Percentiles rank a stretch among this genome's conserved stretches.
Conservation (phyloP, 768 basidiomycete species). For the Tremella yokohamensis region DNA sequence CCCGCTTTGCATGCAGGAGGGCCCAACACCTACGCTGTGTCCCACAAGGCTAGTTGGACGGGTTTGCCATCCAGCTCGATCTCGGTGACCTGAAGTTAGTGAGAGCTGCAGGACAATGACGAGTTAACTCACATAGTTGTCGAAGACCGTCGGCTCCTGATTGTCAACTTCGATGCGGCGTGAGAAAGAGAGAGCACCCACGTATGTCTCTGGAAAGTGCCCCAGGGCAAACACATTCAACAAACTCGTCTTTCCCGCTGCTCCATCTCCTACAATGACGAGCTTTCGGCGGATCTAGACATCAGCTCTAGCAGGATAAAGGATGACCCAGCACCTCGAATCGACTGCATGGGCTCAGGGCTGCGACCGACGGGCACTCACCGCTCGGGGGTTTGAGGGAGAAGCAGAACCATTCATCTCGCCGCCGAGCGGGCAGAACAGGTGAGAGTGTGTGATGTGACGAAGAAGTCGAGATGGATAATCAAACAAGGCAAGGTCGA, state of each 20-base stretch:
- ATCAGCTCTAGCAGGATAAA: not conserved
- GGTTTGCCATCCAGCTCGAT: conserved; percentile 96
- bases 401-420: no score
- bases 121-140: conserved; percentile 71
- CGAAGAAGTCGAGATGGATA: no score
- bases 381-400: no score
- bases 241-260: conserved; percentile 73
- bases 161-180: not conserved
- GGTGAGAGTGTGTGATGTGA: no score
- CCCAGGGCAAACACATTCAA: conserved; percentile 45
- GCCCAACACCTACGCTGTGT: conserved; percentile 72
- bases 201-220: conserved; percentile 47
- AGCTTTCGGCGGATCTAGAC: conserved; percentile 84
- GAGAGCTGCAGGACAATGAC: no score
- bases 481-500: no score
- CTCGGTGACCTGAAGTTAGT: conserved; percentile 59
- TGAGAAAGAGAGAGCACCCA: conserved; percentile 12
- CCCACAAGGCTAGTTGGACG: conserved; percentile 95
- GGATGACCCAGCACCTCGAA: no score
- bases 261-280: conserved; percentile 91
- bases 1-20: not conserved
- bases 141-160: conserved; percentile 74
- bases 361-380: no score
- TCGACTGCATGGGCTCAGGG: no score
- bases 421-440: no score